Conservation (phyloP, 176 grass and related monocot species). For the Zizania latifolia region DNA sequence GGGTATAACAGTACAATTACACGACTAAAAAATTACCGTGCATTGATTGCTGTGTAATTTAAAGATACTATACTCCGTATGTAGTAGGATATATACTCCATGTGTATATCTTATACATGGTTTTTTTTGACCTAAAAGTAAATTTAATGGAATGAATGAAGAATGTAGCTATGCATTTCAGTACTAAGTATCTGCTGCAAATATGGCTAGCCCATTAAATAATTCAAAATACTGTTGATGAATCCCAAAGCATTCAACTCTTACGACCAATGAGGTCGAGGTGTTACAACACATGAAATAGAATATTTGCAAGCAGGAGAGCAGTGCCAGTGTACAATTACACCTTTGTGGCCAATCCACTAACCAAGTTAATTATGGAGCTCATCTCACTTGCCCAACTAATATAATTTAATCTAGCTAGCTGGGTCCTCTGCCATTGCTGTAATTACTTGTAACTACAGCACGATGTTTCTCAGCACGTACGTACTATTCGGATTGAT, state of each 20-base stretch:
- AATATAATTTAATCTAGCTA: background rate
- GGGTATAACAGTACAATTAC: too few relatives aligned
- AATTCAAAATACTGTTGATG: background rate
- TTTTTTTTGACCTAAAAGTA: too few relatives aligned
- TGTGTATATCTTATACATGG: too few relatives aligned
- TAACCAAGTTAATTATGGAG: background rate
- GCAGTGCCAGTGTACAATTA: background rate
- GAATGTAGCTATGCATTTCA: too few relatives aligned
- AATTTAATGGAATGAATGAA: too few relatives aligned
- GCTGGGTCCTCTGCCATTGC: too few relatives aligned
- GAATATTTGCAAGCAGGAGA: background rate
- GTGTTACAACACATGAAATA: background rate
- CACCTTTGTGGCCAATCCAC: background rate
- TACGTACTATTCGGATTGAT: background rate
- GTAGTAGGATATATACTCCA: too few relatives aligned
- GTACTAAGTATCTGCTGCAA: too few relatives aligned
- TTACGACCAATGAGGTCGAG: background rate
- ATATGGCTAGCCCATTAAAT: background rate
- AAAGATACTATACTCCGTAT: too few relatives aligned
- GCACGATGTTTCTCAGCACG: background rate
- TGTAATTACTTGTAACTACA: background rate
- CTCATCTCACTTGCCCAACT: background rate
- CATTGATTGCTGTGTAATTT: too few relatives aligned
- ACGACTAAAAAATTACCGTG: too few relatives aligned
- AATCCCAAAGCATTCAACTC: background rate